Percentiles rank a stretch among this genome's conserved stretches.
These are phyloP conservation scores for Brasilioporus rufonigricans DNA, from an alignment of 768 basidiomycete species.

Conservation along the genomic window DNA sequence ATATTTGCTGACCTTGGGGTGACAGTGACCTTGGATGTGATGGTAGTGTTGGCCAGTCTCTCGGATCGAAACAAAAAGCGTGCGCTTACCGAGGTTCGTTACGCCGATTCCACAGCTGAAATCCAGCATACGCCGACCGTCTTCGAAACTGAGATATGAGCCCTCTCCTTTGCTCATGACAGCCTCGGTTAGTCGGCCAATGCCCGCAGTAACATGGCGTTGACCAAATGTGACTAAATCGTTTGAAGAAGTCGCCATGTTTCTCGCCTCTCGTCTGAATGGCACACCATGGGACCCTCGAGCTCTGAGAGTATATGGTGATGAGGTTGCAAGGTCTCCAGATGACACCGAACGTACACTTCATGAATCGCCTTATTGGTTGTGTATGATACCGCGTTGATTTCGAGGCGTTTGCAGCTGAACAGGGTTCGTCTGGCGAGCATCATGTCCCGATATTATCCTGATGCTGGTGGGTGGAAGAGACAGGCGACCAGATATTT, in stretches of 20 bases:
- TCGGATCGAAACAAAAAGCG: neutral
- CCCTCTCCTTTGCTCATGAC: conserved; percentile 69
- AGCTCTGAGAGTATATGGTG: conserved; percentile 2
- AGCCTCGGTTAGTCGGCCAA: conserved; percentile 44
- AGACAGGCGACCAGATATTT: too few species aligned
- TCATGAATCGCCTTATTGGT: neutral
- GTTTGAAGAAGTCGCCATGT: conserved; percentile 23
- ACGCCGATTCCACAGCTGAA: conserved; percentile 90
- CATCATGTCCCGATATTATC: neutral
- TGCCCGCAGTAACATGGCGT: conserved; percentile 45
- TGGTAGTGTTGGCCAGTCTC: neutral
- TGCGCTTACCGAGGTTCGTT: conserved; percentile 65
- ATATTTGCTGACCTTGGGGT: conserved; percentile 81
- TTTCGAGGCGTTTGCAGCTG: neutral
- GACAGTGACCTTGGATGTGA: conserved; percentile 68
- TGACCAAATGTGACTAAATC: conserved; percentile 37
- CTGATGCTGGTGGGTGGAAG: too few species aligned
- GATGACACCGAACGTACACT: conserved; percentile 14
- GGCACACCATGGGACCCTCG: neutral
- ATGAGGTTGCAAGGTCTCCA: neutral
- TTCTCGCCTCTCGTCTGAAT: conserved; percentile 6
- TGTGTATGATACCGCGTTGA: neutral
- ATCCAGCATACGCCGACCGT: conserved; percentile 75
- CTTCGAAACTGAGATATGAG: conserved; percentile 67
- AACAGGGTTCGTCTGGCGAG: conserved; percentile 12